A percentile compares a stretch with the other conserved stretches of the same genome.
phyloP scores from a whole-genome alignment of 1,139 yeast genomes.

The Kodamaea fungicola region DNA sequence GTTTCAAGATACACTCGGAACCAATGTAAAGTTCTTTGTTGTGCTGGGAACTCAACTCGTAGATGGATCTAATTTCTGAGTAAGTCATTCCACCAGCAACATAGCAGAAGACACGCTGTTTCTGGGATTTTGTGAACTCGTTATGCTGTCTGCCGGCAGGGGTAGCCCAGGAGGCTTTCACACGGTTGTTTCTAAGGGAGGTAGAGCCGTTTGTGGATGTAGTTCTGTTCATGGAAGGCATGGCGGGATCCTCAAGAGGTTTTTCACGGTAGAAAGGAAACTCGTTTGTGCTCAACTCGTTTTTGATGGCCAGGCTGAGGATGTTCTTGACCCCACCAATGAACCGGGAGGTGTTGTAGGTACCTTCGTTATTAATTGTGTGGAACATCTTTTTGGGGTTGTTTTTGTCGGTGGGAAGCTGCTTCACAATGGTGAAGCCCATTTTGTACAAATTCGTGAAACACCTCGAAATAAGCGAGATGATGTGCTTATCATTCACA shows the following conservation, averaged over 20 bases:
- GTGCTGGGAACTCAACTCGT: conserved; percentile 60
- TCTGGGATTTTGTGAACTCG: conserved; percentile 29
- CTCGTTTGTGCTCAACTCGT: conserved; percentile 49
- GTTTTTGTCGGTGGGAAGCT: conserved; percentile 34
- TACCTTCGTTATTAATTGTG: conserved; percentile 62
- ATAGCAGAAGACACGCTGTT: conserved; percentile 73
- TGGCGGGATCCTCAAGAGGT: conserved; percentile 56
- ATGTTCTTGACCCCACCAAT: conserved; percentile 67
- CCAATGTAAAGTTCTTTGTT: conserved; percentile 82
- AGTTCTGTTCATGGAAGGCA: conserved; percentile 18
- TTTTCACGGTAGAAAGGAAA: conserved; percentile 80
- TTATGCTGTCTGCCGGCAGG: conserved; percentile 32
- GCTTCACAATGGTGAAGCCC: conserved; percentile 66
- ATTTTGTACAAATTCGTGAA: conserved; percentile 63
- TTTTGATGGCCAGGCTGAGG: conserved; percentile 45
- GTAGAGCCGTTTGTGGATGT: conserved; percentile 11
- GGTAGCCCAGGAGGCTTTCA: conserved; percentile 80
- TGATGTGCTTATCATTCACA: conserved; percentile 53
- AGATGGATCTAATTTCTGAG: conserved; percentile 74
- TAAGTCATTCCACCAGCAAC: conserved; percentile 90
- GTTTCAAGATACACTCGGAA: conserved; percentile 72
- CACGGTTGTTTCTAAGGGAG: conserved; percentile 67
- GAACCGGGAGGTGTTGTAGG: conserved; percentile 74
- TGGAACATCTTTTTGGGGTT: conserved; percentile 51
- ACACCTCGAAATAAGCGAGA: conserved; percentile 43